Conservation (phyloP, 805 yeast species). For the Deakozyma indianensis region DNA sequence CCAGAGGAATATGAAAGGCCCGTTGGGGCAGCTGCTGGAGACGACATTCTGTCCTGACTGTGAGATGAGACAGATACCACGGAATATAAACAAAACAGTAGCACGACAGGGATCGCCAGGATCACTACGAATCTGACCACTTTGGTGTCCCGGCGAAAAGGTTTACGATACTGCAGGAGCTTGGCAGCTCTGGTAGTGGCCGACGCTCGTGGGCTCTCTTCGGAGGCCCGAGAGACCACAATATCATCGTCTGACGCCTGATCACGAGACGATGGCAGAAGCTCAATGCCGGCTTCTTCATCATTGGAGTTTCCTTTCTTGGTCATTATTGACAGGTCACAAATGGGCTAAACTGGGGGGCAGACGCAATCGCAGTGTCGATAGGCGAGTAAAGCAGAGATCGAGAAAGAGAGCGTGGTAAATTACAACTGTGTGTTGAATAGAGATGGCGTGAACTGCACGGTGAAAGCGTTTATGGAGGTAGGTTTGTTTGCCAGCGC, state of each 20-base stretch:
- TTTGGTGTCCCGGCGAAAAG: slow-evolving; percentile 3
- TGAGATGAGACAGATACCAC: slow-evolving; percentile 9
- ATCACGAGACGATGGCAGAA: background rate
- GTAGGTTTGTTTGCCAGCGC: too few relatives aligned
- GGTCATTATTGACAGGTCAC: too few relatives aligned
- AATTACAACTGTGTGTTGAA: too few relatives aligned
- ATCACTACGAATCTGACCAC: slow-evolving; percentile 6
- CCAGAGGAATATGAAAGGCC: slow-evolving; percentile 21
- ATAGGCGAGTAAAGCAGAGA: too few relatives aligned
- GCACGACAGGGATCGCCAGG: slow-evolving; percentile 12
- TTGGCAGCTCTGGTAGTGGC: background rate
- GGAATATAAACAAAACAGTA: slow-evolving; percentile 11
- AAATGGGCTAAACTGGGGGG: too few relatives aligned
- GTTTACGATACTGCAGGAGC: slow-evolving; percentile 4
- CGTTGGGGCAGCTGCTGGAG: slow-evolving; percentile 24
- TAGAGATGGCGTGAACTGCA: too few relatives aligned
- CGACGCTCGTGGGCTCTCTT: background rate
- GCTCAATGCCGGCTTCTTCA: background rate
- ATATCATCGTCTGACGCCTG: background rate
- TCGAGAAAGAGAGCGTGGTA: too few relatives aligned
- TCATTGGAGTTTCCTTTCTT: background rate
- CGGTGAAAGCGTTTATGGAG: too few relatives aligned
- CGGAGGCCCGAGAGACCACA: background rate
- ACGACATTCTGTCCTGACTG: slow-evolving; percentile 11
- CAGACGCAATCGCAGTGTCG: too few relatives aligned